These are phyloP conservation scores for Parastagonospora avenae DNA, from an alignment of 2,329 filamentous ascomycete genomes.

Conservation along the genomic window DNA sequence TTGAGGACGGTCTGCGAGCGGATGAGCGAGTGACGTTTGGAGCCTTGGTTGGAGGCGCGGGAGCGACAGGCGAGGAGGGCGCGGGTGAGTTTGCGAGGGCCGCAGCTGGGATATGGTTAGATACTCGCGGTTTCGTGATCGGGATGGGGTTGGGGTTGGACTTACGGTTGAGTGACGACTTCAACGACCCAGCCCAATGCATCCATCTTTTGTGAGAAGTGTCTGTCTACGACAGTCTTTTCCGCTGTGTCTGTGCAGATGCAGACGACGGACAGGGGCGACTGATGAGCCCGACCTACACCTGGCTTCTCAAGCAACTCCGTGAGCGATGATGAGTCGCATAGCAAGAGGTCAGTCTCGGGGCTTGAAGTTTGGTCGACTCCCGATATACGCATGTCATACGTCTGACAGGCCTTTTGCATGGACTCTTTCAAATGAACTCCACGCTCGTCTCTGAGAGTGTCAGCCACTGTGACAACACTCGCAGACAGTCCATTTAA, in stretches of 20 bases:
- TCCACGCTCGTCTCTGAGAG: conserved; percentile 26
- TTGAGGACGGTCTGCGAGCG: conserved; percentile 21
- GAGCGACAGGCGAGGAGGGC: conserved; percentile 29
- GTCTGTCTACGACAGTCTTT: conserved; percentile 28
- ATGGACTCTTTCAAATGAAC: conserved; percentile 32
- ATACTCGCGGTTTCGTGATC: no score
- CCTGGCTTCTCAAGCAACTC: conserved; percentile 20
- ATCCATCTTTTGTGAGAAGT: conserved; percentile 27
- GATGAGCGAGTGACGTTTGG: conserved; percentile 15
- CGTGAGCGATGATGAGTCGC: conserved; percentile 31
- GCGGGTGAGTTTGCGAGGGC: conserved; percentile 33
- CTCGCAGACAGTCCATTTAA: conserved; percentile 25
- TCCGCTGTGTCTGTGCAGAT: conserved; percentile 36
- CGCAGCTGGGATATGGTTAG: conserved; percentile 21
- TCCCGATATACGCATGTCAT: conserved; percentile 26
- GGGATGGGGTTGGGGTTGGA: background rate
- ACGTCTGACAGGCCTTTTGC: conserved; percentile 27
- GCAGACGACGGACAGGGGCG: conserved; percentile 31
- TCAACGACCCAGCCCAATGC: conserved; percentile 33
- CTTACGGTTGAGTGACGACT: conserved; percentile 35
- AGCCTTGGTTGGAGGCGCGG: conserved; percentile 18
- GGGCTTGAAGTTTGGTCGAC: conserved; percentile 14
- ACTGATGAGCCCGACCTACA: conserved; percentile 16
- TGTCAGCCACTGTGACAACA: conserved; percentile 28
- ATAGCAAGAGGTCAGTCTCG: conserved; percentile 31